A percentile compares a stretch with the other conserved stretches of the same genome.
These are phyloP conservation scores for Amauroascus verrucosus DNA, from an alignment of 2,329 filamentous ascomycete species.

Conservation along the genomic window DNA sequence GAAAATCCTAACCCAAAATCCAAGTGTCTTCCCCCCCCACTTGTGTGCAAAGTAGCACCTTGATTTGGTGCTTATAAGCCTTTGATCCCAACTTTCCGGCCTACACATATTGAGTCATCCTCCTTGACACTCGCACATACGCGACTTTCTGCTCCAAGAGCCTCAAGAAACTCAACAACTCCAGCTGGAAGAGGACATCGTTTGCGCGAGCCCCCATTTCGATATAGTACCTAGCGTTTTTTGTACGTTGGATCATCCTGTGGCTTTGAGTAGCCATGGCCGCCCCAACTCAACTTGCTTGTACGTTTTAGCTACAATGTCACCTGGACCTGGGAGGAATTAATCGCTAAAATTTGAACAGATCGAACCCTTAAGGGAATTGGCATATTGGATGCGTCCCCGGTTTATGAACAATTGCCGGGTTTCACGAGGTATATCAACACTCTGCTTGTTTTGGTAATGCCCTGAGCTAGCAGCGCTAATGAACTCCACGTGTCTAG, in stretches of 20 bases:
- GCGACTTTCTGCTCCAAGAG: not conserved
- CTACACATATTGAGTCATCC: too few relatives aligned
- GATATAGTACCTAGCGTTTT: not conserved
- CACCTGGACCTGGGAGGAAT: not conserved
- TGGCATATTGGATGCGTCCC: slow-evolving; percentile 83
- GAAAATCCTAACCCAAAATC: not conserved
- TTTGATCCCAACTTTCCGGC: not conserved
- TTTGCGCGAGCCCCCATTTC: not conserved
- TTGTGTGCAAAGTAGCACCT: not conserved
- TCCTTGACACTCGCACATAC: not conserved
- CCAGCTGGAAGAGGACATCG: slow-evolving; percentile 6
- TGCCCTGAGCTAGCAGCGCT: not conserved
- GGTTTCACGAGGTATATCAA: slow-evolving; percentile 57
- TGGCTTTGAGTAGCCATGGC: slow-evolving; percentile 94
- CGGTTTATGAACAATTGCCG: slow-evolving; percentile 72
- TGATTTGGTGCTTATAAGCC: not conserved
- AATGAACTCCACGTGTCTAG: slow-evolving; percentile 33
- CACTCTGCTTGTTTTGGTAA: not conserved
- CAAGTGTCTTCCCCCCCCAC: not conserved
- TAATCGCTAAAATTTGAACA: slow-evolving; percentile 26
- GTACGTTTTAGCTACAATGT: slow-evolving; percentile 36
- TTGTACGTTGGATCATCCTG: slow-evolving; percentile 38
- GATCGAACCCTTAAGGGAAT: slow-evolving; percentile 94
- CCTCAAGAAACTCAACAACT: not conserved
- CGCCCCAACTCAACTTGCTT: slow-evolving; percentile 86